phyloP scores from a whole-genome alignment of 805 yeast species.

The Myxozyma mucilagina region DNA sequence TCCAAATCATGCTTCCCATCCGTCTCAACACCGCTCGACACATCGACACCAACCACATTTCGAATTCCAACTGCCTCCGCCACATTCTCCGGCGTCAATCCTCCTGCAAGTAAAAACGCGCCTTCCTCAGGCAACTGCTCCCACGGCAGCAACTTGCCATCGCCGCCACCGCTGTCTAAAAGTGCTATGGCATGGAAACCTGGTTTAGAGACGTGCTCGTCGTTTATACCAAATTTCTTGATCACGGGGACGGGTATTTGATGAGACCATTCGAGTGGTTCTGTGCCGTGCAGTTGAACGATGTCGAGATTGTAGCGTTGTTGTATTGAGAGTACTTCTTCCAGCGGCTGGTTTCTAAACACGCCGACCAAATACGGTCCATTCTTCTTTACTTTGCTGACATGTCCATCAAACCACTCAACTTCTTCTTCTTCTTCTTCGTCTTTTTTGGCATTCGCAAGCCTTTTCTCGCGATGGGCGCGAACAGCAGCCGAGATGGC shows the following conservation, averaged over 20 bases:
- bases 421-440: background rate
- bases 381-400: slow-evolving; percentile 6
- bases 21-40: slow-evolving; percentile 91
- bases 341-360: slow-evolving; percentile 75
- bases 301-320: slow-evolving; percentile 60
- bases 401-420: slow-evolving; percentile 25
- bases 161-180: slow-evolving; percentile 82
- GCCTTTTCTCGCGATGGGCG: slow-evolving; percentile 3
- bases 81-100: slow-evolving; percentile 77
- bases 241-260: slow-evolving; percentile 60
- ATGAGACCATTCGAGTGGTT: slow-evolving; percentile 51
- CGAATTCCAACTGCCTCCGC: slow-evolving; percentile 48
- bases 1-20: slow-evolving; percentile 67
- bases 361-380: slow-evolving; percentile 84
- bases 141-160: slow-evolving; percentile 85
- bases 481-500: slow-evolving; percentile 45
- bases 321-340: slow-evolving; percentile 52
- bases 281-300: slow-evolving; percentile 86
- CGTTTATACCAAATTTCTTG: slow-evolving; percentile 67
- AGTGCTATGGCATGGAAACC: slow-evolving; percentile 57
- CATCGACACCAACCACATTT: slow-evolving; percentile 89
- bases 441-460: background rate
- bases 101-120: slow-evolving; percentile 80
- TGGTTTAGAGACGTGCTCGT: slow-evolving; percentile 37
- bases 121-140: slow-evolving; percentile 44